A percentile compares a stretch with the other conserved stretches of the same genome.
Conservation (phyloP, 2,329 filamentous ascomycete species). For the Pseudocercospora crystallina region DNA sequence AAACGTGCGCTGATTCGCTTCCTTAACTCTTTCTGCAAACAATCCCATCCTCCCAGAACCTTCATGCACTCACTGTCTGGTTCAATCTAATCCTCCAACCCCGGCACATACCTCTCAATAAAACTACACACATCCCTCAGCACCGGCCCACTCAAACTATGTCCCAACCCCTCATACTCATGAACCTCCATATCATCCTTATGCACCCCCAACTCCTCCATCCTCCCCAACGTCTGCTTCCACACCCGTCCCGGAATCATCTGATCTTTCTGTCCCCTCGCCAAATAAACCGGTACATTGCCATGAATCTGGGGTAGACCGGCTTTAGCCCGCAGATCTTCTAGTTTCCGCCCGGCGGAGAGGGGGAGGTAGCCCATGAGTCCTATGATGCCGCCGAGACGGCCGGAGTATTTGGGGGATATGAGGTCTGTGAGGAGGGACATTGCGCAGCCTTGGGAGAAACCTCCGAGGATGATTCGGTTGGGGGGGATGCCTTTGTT, state of each 20-base stretch:
- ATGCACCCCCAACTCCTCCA: constrained; percentile 41
- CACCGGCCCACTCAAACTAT: constrained; percentile 44
- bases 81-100: constrained; percentile 32
- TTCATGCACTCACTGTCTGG: background rate
- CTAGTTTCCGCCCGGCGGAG: constrained; percentile 32
- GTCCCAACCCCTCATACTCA: constrained; percentile 52
- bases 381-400: constrained; percentile 43
- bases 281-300: constrained; percentile 47
- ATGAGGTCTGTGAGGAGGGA: constrained; percentile 44
- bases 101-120: constrained; percentile 42
- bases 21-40: background rate
- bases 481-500: constrained; percentile 41
- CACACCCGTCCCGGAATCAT: constrained; percentile 48
- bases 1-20: no score
- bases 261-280: constrained; percentile 48
- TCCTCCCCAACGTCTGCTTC: constrained; percentile 43
- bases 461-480: constrained; percentile 48
- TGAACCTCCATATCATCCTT: constrained; percentile 41
- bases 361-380: constrained; percentile 51
- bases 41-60: background rate
- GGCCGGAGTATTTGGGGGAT: constrained; percentile 39
- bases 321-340: constrained; percentile 39
- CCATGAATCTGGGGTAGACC: constrained; percentile 37
- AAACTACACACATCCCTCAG: constrained; percentile 49
- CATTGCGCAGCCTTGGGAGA: constrained; percentile 50